A percentile compares a stretch with the other conserved stretches of the same genome.
phyloP scores from a whole-genome alignment of 306 rosid species.

The Canavalia gladiata region DNA sequence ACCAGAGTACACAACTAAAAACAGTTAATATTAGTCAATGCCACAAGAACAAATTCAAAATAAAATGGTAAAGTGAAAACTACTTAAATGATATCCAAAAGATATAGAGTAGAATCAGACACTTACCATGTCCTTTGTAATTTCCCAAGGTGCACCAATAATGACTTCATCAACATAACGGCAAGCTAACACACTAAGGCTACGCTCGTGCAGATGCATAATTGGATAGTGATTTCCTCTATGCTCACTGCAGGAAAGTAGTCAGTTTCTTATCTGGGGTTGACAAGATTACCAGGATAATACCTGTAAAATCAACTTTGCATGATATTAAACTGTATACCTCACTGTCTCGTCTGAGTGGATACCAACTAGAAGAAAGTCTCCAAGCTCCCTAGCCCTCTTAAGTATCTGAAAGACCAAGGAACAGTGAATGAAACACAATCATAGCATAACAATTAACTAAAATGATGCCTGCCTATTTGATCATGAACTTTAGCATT shows the following conservation, averaged over 20 bases:
- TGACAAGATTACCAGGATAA: conserved; percentile 24
- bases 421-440: conserved; percentile 39
- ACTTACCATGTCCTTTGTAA: conserved; percentile 91
- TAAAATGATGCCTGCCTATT: background rate
- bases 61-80: background rate
- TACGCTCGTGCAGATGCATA: conserved; percentile 97
- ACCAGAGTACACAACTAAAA: background rate
- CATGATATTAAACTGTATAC: conserved; percentile 54
- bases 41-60: conserved; percentile 30
- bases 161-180: conserved; percentile 97
- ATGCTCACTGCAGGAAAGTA: conserved; percentile 65
- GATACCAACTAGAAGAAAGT: conserved; percentile 92
- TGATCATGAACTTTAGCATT: conserved; percentile 37
- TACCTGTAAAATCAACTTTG: conserved; percentile 21
- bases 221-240: conserved; percentile 86
- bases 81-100: conserved; percentile 23
- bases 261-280: conserved; percentile 34
- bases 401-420: conserved; percentile 74
- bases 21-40: conserved; percentile 20
- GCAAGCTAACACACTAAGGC: conserved; percentile 93
- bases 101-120: conserved; percentile 4
- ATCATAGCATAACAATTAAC: conserved; percentile 26
- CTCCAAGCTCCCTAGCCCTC: conserved; percentile 94
- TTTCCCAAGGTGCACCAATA: conserved; percentile 96
- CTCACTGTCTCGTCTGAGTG: conserved; percentile 86